These are phyloP conservation scores for Kurtzmaniella quercitrusa DNA, from an alignment of 1,139 yeast species.

Conservation along the genomic window DNA sequence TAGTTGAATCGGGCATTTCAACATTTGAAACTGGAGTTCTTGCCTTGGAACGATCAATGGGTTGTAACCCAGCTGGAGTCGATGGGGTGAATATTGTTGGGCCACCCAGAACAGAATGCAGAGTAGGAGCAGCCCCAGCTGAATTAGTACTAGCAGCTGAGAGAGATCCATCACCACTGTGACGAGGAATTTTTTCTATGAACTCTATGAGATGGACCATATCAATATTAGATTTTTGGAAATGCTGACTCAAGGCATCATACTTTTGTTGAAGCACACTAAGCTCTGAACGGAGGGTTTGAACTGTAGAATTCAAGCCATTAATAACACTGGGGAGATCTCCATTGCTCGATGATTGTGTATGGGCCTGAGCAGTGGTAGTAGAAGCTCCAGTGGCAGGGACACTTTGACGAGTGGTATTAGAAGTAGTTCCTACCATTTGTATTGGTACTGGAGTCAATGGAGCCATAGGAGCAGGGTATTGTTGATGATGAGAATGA, in stretches of 20 bases:
- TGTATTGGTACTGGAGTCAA: conserved; percentile 11
- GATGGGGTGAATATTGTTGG: background rate
- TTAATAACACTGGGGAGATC: conserved; percentile 20
- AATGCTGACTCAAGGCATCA: conserved; percentile 43
- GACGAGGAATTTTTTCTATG: conserved; percentile 6
- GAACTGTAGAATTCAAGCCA: conserved; percentile 37
- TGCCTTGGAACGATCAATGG: conserved; percentile 11
- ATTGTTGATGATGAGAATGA: conserved; percentile 1
- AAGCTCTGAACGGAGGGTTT: conserved; percentile 33
- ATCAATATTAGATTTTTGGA: conserved; percentile 46
- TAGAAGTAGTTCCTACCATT: conserved; percentile 8
- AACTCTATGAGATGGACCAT: conserved; percentile 44
- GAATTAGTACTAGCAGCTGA: conserved; percentile 1
- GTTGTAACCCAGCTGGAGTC: background rate
- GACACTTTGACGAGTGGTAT: conserved; percentile 10
- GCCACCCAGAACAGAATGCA: background rate
- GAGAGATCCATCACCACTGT: background rate
- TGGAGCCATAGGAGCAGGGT: conserved; percentile 8
- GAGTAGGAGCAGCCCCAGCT: background rate
- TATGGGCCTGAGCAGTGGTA: background rate
- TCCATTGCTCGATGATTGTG: background rate
- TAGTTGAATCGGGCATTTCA: conserved; percentile 9
- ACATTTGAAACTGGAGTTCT: conserved; percentile 12
- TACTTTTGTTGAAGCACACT: conserved; percentile 36
- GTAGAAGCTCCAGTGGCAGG: conserved; percentile 3